phyloP scores from a whole-genome alignment of 164 flowering plant species.

The Brasenia schreberi region DNA sequence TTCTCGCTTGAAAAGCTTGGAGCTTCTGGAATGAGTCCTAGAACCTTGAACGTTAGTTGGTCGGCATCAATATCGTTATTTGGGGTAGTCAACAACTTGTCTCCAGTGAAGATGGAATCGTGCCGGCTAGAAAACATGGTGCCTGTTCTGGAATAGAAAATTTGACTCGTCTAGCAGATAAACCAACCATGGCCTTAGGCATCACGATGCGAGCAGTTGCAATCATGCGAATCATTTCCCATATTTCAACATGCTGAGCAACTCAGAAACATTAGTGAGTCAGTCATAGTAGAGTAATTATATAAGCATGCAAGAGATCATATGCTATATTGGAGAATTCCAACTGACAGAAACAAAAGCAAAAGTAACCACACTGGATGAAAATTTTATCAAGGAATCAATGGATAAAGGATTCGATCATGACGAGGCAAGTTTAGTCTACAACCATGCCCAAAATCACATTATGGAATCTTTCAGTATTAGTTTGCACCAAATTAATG shows the following conservation, averaged over 20 bases:
- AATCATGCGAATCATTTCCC: constrained; percentile 99
- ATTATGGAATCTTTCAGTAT: too few species aligned
- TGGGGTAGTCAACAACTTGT: constrained; percentile 87
- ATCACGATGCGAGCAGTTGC: constrained; percentile 88
- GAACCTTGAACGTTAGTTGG: constrained; percentile 83
- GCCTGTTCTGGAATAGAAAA: constrained; percentile 94
- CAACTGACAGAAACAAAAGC: not conserved
- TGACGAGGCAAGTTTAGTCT: too few species aligned
- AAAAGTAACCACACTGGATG: not conserved
- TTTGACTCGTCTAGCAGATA: constrained; percentile 93
- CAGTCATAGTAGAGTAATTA: not conserved
- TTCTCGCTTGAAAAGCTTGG: constrained; percentile 43
- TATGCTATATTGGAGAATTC: not conserved
- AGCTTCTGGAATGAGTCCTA: constrained; percentile 82
- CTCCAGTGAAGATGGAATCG: constrained; percentile 96
- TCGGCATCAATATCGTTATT: constrained; percentile 90
- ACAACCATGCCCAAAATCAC: too few species aligned
- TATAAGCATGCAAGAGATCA: not conserved
- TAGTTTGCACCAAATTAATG: too few species aligned
- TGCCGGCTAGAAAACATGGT: constrained; percentile 92
- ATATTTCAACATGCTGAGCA: constrained; percentile 92
- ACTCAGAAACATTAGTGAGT: not conserved
- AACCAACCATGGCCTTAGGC: constrained; percentile 97
- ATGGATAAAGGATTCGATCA: too few species aligned
- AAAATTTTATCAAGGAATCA: too few species aligned